Evolutionary conservation across 1,284 basidiomycete species (phyloP).

Genomic region (Phellinidium pouzarii): DNA sequence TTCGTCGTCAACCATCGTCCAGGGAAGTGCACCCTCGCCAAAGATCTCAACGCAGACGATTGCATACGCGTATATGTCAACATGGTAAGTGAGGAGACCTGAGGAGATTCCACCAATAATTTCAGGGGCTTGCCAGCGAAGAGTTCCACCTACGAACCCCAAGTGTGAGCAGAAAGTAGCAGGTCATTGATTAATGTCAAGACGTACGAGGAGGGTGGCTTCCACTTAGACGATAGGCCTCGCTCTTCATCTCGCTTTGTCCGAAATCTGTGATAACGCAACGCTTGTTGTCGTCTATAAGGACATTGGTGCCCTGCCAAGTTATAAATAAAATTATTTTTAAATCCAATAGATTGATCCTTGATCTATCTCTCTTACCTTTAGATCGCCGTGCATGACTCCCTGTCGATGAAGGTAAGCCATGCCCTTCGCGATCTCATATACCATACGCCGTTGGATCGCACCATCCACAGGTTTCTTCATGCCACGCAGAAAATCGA

Average conservation of each 20-base stretch:
- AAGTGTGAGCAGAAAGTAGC: conserved; percentile 5
- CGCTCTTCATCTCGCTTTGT: conserved; percentile 69
- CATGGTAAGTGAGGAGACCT: conserved; percentile 43
- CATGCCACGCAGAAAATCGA: conserved; percentile 37
- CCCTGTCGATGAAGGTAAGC: conserved; percentile 60
- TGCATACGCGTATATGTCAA: conserved; percentile 70
- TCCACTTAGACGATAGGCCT: conserved; percentile 55
- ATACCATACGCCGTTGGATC: conserved; percentile 45
- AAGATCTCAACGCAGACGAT: conserved; percentile 68
- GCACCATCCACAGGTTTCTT: conserved; percentile 10
- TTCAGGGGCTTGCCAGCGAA: conserved; percentile 73
- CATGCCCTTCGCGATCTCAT: conserved; percentile 73
- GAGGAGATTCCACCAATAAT: conserved; percentile 43
- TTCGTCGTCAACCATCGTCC: conserved; percentile 53
- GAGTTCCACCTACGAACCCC: conserved; percentile 41
- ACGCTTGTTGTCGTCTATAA: conserved; percentile 57
- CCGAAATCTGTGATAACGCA: conserved; percentile 77
- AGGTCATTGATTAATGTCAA: conserved; percentile 4
- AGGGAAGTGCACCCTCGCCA: conserved; percentile 54
- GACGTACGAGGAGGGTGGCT: conserved; percentile 46
- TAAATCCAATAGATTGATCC: no score
- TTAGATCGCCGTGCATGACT: conserved; percentile 69
- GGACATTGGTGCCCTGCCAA: conserved; percentile 60
- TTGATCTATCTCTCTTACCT: conserved; percentile 39
- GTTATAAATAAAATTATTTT: not conserved